Evolutionary conservation across 2,329 filamentous ascomycete species (phyloP).

Genomic region (Aspergillus fructus): DNA sequence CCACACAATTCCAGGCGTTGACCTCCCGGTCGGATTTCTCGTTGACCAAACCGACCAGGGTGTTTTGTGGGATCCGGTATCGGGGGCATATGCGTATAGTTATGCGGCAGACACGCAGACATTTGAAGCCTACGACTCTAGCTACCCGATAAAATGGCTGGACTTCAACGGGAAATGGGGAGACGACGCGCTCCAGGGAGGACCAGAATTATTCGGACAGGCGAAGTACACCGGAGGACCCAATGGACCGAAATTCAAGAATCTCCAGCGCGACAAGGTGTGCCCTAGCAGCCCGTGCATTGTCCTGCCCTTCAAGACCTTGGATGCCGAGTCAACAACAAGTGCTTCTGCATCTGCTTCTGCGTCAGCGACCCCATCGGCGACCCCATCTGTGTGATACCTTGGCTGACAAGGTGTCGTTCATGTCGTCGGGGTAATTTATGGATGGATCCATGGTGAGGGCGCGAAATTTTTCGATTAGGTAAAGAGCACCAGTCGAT

Average conservation of each 20-base stretch:
- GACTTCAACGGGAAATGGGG: conserved; percentile 62
- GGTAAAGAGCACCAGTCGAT: neutral
- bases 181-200: conserved; percentile 56
- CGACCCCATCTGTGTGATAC: neutral
- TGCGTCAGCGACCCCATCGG: neutral
- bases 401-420: neutral
- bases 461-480: neutral
- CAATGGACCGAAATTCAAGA: conserved; percentile 61
- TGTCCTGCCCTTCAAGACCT: conserved; percentile 38
- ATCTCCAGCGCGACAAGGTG: conserved; percentile 55
- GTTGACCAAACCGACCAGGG: conserved; percentile 58
- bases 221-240: conserved; percentile 59
- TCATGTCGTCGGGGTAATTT: neutral
- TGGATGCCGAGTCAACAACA: conserved; percentile 10
- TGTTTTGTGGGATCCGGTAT: conserved; percentile 59
- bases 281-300: conserved; percentile 55
- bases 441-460: neutral
- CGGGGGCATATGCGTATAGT: conserved; percentile 56
- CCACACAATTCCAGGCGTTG: conserved; percentile 61
- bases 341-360: neutral
- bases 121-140: conserved; percentile 50
- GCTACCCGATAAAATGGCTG: conserved; percentile 55
- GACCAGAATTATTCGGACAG: conserved; percentile 54
- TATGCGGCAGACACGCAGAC: conserved; percentile 44
- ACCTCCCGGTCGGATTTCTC: conserved; percentile 54